Percentiles rank a stretch among this genome's conserved stretches.
phyloP scores from a whole-genome alignment of 371 early-diverging fungal genomes.

The Mucor lusitanicus region DNA sequence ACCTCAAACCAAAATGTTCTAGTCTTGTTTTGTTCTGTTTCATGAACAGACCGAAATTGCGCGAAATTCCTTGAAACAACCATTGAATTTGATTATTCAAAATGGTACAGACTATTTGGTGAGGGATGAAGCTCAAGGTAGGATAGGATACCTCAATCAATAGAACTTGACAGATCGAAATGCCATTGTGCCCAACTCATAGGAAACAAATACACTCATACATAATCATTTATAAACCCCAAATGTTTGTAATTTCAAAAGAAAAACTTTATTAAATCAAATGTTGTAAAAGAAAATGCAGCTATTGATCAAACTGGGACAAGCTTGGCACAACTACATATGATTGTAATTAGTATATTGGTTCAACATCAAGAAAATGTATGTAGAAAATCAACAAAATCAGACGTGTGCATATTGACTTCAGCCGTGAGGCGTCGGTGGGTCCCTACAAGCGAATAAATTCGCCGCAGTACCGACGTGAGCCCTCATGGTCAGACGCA shows the following conservation, averaged over 20 bases:
- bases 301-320: background rate
- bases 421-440: conserved; percentile 21
- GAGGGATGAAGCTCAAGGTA: background rate
- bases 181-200: too few relatives aligned
- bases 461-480: conserved; percentile 17
- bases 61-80: background rate
- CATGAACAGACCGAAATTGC: background rate
- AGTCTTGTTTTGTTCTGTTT: background rate
- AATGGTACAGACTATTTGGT: background rate
- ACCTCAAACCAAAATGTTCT: background rate
- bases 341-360: background rate
- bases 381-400: conserved; percentile 1
- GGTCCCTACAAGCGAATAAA: conserved; percentile 18
- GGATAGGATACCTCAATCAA: too few relatives aligned
- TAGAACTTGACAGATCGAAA: too few relatives aligned
- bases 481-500: conserved; percentile 25
- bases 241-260: too few relatives aligned
- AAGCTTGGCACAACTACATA: background rate
- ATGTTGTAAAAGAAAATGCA: too few relatives aligned
- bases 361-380: background rate
- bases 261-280: background rate
- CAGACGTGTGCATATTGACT: conserved; percentile 24
- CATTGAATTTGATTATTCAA: background rate
- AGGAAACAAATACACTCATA: too few relatives aligned
- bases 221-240: too few relatives aligned